Percentiles rank a stretch among this genome's conserved stretches.
These are phyloP conservation scores for Ceratocystis variospora DNA, from an alignment of 2,329 filamentous ascomycete genomes.

Conservation along the genomic window DNA sequence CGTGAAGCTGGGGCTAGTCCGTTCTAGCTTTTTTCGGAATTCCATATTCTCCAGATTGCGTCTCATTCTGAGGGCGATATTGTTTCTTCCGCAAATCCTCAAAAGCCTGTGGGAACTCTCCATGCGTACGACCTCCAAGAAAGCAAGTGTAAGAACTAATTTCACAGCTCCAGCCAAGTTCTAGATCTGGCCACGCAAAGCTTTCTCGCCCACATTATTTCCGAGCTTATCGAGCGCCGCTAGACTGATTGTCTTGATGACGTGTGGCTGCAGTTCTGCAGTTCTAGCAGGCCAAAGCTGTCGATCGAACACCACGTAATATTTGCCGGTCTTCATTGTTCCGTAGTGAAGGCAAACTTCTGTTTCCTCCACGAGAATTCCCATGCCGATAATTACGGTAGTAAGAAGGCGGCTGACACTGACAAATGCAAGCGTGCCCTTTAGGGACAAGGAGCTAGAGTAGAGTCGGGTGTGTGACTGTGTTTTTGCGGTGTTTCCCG, in stretches of 20 bases:
- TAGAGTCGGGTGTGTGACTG: conserved; percentile 14
- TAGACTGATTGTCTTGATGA: conserved; percentile 57
- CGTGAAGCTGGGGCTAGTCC: no score
- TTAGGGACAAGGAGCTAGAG: conserved; percentile 27
- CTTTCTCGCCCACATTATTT: conserved; percentile 62
- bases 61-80: no score
- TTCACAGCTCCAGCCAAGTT: no score
- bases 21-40: no score
- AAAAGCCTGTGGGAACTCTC: no score
- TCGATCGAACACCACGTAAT: conserved; percentile 56
- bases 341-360: conserved; percentile 39
- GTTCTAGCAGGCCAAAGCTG: conserved; percentile 48
- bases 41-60: no score
- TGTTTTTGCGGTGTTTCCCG: background rate
- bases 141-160: no score
- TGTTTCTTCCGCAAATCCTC: no score
- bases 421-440: conserved; percentile 33
- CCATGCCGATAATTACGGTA: conserved; percentile 55
- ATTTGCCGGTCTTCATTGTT: conserved; percentile 44
- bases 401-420: conserved; percentile 49
- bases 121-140: no score
- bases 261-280: conserved; percentile 50
- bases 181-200: conserved; percentile 28
- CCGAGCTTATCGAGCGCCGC: conserved; percentile 48
- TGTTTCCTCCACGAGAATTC: conserved; percentile 51